Evolutionary conservation across 371 early-diverging fungal genomes (phyloP).

Genomic region (Saksenaea oblongispora): DNA sequence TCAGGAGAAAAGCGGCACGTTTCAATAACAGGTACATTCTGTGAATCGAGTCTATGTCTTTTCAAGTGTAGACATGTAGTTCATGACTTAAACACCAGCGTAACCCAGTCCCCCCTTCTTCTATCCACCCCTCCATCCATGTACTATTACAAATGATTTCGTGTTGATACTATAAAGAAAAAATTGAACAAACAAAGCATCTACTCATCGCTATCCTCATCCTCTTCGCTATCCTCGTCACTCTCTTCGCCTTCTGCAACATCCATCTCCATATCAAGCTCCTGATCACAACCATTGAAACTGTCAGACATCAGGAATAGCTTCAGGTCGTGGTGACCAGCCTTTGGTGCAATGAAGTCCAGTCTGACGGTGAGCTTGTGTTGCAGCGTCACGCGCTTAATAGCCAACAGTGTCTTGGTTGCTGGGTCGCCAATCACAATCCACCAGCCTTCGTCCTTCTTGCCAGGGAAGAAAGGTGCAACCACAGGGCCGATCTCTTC

Average conservation of each 20-base stretch:
- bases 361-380: constrained; percentile 67
- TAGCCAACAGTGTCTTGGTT: constrained; percentile 80
- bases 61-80: no score
- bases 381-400: constrained; percentile 86
- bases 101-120: no score
- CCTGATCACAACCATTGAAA: constrained; percentile 94
- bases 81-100: no score
- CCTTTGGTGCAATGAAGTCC: constrained; percentile 82
- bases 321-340: constrained; percentile 70
- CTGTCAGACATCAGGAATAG: constrained; percentile 93
- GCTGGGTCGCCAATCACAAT: constrained; percentile 85
- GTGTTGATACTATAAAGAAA: no score
- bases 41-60: no score
- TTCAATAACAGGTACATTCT: no score
- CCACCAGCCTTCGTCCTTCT: constrained; percentile 98
- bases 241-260: constrained; percentile 66
- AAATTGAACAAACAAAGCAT: not conserved
- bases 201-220: constrained; percentile 24
- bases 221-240: constrained; percentile 47
- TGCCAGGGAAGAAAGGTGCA: constrained; percentile 91
- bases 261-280: constrained; percentile 76
- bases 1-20: no score
- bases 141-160: no score
- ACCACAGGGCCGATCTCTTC: constrained; percentile 71
- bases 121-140: no score